These are phyloP conservation scores for Teratosphaeria zuluensis DNA, from an alignment of 2,329 filamentous ascomycete species.

Conservation along the genomic window DNA sequence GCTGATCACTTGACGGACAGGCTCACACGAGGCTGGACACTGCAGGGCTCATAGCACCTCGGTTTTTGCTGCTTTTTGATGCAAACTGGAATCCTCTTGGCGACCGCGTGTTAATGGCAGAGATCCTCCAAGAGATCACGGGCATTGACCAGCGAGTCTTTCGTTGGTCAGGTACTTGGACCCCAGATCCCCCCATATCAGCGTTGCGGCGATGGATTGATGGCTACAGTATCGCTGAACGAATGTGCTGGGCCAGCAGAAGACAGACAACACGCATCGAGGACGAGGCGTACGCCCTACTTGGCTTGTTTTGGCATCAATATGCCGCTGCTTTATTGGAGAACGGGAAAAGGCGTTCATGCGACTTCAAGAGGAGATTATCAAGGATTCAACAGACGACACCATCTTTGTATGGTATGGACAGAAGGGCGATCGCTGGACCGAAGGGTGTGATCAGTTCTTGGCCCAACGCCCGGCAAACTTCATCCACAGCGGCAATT, in stretches of 20 bases:
- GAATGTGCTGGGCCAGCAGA: conserved; percentile 10
- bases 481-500: background rate
- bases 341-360: conserved; percentile 8
- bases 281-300: conserved; percentile 10
- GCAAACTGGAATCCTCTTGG: too few relatives aligned
- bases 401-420: background rate
- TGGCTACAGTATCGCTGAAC: conserved; percentile 4
- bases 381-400: conserved; percentile 3
- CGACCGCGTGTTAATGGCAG: too few relatives aligned
- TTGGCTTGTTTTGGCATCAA: conserved; percentile 15
- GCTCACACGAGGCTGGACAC: too few relatives aligned
- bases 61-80: too few relatives aligned
- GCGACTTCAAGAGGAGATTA: conserved; percentile 6
- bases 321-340: conserved; percentile 12
- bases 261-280: conserved; percentile 11
- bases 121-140: too few relatives aligned
- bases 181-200: too few relatives aligned
- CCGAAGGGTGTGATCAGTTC: background rate
- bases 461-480: background rate
- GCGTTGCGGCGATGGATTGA: too few relatives aligned
- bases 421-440: background rate
- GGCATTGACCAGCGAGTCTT: too few relatives aligned
- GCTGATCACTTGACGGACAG: too few relatives aligned
- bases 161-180: too few relatives aligned
- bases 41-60: too few relatives aligned